Percentiles rank a stretch among this genome's conserved stretches.
Conservation (phyloP, 2,329 filamentous ascomycete species). For the Colletotrichum sp. region DNA sequence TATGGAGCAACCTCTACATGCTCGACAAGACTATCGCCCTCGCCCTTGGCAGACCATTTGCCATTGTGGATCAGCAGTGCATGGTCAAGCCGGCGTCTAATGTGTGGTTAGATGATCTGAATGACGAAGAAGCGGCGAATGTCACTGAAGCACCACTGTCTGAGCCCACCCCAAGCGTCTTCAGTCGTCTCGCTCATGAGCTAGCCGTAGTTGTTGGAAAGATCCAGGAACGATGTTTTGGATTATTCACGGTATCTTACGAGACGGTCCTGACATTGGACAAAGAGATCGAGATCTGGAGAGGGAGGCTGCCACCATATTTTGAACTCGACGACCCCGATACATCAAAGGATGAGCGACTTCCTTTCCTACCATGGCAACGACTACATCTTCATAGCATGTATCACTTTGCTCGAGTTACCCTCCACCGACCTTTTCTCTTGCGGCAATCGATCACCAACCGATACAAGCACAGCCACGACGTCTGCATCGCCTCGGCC, state of each 20-base stretch:
- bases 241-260: slow-evolving; percentile 38
- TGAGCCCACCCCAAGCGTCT: slow-evolving; percentile 37
- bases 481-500: slow-evolving; percentile 43
- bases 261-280: slow-evolving; percentile 40
- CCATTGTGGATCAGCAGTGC: slow-evolving; percentile 42
- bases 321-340: slow-evolving; percentile 37
- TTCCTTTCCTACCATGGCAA: slow-evolving; percentile 39
- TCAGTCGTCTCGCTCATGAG: slow-evolving; percentile 33
- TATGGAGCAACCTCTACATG: slow-evolving; percentile 44
- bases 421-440: slow-evolving; percentile 42
- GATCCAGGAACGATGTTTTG: slow-evolving; percentile 44
- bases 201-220: slow-evolving; percentile 40
- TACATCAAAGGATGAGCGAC: slow-evolving; percentile 29
- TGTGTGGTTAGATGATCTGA: slow-evolving; percentile 40
- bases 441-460: slow-evolving; percentile 44
- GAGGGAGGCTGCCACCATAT: slow-evolving; percentile 34
- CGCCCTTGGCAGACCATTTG: slow-evolving; percentile 42
- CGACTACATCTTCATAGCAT: slow-evolving; percentile 41
- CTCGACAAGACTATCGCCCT: slow-evolving; percentile 44
- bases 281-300: slow-evolving; percentile 35
- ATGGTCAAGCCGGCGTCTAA: slow-evolving; percentile 40
- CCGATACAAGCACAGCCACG: slow-evolving; percentile 40
- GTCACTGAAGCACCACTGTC: slow-evolving; percentile 27
- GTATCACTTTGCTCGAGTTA: slow-evolving; percentile 44
- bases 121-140: slow-evolving; percentile 31